Evolutionary conservation across 345 rosid species (phyloP).

Genomic region (Draba incana): DNA sequence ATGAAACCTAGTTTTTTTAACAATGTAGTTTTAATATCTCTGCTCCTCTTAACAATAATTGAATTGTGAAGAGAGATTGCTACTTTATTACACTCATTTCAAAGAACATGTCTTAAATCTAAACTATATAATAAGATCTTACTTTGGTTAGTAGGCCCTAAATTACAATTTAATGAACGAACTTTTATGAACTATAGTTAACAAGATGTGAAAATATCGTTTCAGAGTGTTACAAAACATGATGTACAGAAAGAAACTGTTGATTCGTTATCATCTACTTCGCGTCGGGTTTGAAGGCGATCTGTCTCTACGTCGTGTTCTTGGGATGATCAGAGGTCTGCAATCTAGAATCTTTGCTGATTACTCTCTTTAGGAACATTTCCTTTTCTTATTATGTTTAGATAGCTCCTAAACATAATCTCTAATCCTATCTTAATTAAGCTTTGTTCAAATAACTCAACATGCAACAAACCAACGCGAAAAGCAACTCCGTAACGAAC

Average conservation of each 20-base stretch:
- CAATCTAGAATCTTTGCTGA: too few species aligned
- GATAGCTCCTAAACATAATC: too few species aligned
- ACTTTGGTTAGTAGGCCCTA: neutral
- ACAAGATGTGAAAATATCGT: slow-evolving; percentile 30
- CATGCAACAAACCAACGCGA: slow-evolving; percentile 65
- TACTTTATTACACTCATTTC: neutral
- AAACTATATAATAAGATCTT: slow-evolving; percentile 17
- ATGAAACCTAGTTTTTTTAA: neutral
- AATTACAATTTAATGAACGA: slow-evolving; percentile 34
- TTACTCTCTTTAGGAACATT: too few species aligned
- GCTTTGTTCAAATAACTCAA: slow-evolving; percentile 52
- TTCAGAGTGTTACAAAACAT: slow-evolving; percentile 32
- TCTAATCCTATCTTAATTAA: slow-evolving; percentile 38
- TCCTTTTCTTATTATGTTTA: too few species aligned
- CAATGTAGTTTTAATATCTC: neutral
- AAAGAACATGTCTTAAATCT: neutral
- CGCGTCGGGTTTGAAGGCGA: slow-evolving; percentile 40
- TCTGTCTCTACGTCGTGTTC: slow-evolving; percentile 35
- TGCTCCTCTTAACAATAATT: neutral
- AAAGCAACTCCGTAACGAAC: slow-evolving; percentile 57
- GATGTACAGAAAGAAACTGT: slow-evolving; percentile 30
- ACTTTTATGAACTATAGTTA: slow-evolving; percentile 18
- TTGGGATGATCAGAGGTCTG: slow-evolving; percentile 68
- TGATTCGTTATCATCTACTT: slow-evolving; percentile 32
- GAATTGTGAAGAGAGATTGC: slow-evolving; percentile 2